Percentiles rank a stretch among this genome's conserved stretches.
These are phyloP conservation scores for Pseudocercospora musae DNA, from an alignment of 2,329 filamentous ascomycete genomes.

Conservation along the genomic window DNA sequence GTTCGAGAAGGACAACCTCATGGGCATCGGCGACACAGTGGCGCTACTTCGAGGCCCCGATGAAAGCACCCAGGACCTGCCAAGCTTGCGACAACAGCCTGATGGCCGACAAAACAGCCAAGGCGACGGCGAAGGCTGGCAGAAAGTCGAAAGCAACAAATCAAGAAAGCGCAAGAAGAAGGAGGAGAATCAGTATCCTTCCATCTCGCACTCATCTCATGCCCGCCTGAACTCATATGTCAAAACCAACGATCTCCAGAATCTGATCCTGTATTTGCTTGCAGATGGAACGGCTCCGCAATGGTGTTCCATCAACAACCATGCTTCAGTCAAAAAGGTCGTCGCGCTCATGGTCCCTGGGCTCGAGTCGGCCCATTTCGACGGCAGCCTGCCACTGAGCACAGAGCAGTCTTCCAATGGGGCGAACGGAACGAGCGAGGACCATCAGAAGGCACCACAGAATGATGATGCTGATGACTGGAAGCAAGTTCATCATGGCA, in stretches of 20 bases:
- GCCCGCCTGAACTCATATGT: conserved; percentile 55
- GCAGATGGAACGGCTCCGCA: conserved; percentile 61
- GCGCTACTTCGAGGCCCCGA: conserved; percentile 21
- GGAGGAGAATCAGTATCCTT: conserved; percentile 48
- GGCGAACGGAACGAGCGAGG: conserved; percentile 2
- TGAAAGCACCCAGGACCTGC: not conserved
- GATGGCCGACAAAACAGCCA: not conserved
- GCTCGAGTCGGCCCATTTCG: conserved; percentile 86
- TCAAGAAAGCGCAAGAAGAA: conserved; percentile 29
- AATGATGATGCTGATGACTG: conserved; percentile 15
- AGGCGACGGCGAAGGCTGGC: conserved; percentile 24
- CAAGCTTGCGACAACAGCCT: conserved; percentile 1
- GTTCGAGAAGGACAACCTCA: conserved; percentile 23
- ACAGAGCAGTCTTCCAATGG: conserved; percentile 2
- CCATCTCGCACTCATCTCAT: conserved; percentile 52
- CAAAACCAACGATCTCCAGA: conserved; percentile 57
- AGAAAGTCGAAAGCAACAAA: conserved; percentile 24
- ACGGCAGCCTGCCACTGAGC: conserved; percentile 48
- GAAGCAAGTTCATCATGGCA: conserved; percentile 18
- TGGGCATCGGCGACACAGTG: conserved; percentile 30
- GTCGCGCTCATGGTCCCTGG: conserved; percentile 91
- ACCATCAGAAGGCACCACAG: not conserved
- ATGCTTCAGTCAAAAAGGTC: conserved; percentile 62
- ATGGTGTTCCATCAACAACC: conserved; percentile 60
- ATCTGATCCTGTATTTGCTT: conserved; percentile 58